A percentile compares a stretch with the other conserved stretches of the same genome.
Conservation (phyloP, 305 asterid genomes). For the Solanum hybrid region DNA sequence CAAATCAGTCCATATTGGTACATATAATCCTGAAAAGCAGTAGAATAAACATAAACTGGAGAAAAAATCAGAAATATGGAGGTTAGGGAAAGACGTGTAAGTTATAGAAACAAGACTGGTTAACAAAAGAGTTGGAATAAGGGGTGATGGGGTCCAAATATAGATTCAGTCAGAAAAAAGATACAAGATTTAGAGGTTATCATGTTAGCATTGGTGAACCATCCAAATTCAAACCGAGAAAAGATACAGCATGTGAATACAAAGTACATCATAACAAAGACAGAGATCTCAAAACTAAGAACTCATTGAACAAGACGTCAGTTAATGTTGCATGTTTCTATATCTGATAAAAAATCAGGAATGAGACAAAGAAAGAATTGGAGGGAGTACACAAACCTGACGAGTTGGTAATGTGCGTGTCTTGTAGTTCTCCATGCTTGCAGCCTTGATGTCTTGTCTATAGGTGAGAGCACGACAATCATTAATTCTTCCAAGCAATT, state of each 20-base stretch:
- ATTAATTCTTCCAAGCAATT: constrained; percentile 73
- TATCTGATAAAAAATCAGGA: background rate
- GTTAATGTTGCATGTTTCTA: background rate
- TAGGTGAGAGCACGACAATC: constrained; percentile 71
- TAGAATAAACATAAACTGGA: background rate
- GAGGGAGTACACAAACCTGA: constrained; percentile 45
- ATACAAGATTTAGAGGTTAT: background rate
- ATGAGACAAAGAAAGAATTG: background rate
- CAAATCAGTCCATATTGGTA: background rate
- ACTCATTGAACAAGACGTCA: background rate
- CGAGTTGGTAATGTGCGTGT: constrained; percentile 65
- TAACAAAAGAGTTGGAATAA: background rate
- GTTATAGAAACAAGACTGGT: too few species aligned
- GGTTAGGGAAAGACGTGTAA: too few species aligned
- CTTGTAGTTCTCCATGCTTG: constrained; percentile 42
- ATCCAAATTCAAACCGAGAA: background rate
- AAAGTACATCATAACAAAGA: background rate
- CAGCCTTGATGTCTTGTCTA: constrained; percentile 69
- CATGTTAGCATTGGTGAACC: background rate
- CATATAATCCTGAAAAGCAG: background rate
- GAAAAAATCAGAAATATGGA: background rate
- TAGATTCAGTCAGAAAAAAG: background rate
- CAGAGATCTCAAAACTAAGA: background rate
- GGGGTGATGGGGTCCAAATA: background rate
- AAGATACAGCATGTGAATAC: background rate